phyloP scores from a whole-genome alignment of 257 asterid species.

The Paulownia fortunei region DNA sequence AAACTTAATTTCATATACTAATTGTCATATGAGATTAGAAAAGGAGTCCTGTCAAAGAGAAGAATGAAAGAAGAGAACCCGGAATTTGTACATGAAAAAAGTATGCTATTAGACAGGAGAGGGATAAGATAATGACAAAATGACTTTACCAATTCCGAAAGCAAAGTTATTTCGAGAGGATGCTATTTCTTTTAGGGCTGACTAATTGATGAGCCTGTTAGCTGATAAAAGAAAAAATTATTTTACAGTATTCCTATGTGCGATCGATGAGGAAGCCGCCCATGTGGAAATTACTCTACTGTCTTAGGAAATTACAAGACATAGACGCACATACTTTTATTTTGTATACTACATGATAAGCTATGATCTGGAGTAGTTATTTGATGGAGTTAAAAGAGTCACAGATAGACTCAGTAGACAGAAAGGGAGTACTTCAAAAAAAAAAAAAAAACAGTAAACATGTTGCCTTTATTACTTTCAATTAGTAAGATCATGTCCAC shows the following conservation, averaged over 20 bases:
- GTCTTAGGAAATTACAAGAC: slow-evolving; percentile 1
- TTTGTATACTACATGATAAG: not conserved
- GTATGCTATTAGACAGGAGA: not conserved
- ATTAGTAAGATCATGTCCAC: not conserved
- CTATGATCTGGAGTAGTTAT: not conserved
- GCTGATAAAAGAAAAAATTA: slow-evolving; percentile 1
- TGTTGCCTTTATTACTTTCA: not conserved
- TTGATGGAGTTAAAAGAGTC: not conserved
- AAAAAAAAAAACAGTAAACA: no score
- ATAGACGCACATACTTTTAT: not conserved
- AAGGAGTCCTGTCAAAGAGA: not conserved
- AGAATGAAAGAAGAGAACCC: not conserved
- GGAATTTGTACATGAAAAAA: not conserved
- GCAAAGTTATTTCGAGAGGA: not conserved
- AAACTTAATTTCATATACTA: not conserved
- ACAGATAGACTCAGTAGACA: not conserved
- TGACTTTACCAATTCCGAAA: not conserved
- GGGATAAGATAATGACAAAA: not conserved
- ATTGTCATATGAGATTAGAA: not conserved
- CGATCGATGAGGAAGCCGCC: not conserved
- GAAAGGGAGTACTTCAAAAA: not conserved
- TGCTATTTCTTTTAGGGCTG: slow-evolving; percentile 17
- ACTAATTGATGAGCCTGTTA: not conserved
- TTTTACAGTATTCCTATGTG: not conserved
- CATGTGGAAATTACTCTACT: not conserved